Evolutionary conservation across 208 protist genomes (phyloP).

Genomic region (Trypanosoma grayi): DNA sequence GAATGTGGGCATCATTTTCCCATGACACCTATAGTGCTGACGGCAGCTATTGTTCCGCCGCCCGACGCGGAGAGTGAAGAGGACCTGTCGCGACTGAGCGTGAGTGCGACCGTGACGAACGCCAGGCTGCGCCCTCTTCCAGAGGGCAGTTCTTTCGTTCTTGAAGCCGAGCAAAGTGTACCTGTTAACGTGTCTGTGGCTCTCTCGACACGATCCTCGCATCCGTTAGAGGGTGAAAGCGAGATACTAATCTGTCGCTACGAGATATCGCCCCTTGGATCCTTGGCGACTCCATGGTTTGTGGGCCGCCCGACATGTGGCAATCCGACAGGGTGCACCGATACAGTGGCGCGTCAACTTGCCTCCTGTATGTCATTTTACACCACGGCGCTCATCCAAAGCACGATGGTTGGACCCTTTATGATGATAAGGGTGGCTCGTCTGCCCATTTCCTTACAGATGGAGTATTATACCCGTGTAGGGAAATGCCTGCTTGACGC

Average conservation of each 20-base stretch:
- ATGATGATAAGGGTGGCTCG: conserved; percentile 30
- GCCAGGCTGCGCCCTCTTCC: not conserved
- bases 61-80: conserved; percentile 13
- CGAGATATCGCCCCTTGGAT: conserved; percentile 31
- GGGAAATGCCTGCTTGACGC: conserved; percentile 31
- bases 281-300: conserved; percentile 28
- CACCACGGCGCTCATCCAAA: conserved; percentile 39
- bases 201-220: conserved; percentile 20
- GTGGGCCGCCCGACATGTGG: conserved; percentile 28
- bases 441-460: conserved; percentile 24
- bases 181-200: conserved; percentile 27
- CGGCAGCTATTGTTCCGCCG: conserved; percentile 23
- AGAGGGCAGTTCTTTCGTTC: conserved; percentile 6
- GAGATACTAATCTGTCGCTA: conserved; percentile 29
- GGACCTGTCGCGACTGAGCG: not conserved
- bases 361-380: conserved; percentile 49
- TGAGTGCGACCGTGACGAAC: conserved; percentile 2
- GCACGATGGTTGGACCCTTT: conserved; percentile 34
- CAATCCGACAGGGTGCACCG: conserved; percentile 19
- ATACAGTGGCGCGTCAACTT: conserved; percentile 28
- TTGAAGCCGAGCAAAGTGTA: not conserved
- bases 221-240: conserved; percentile 44
- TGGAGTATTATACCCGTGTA: conserved; percentile 34
- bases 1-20: conserved; percentile 44
- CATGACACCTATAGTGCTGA: conserved; percentile 30